Conservation (phyloP, 2,329 filamentous ascomycete species). For the Mariannaea elegans region DNA sequence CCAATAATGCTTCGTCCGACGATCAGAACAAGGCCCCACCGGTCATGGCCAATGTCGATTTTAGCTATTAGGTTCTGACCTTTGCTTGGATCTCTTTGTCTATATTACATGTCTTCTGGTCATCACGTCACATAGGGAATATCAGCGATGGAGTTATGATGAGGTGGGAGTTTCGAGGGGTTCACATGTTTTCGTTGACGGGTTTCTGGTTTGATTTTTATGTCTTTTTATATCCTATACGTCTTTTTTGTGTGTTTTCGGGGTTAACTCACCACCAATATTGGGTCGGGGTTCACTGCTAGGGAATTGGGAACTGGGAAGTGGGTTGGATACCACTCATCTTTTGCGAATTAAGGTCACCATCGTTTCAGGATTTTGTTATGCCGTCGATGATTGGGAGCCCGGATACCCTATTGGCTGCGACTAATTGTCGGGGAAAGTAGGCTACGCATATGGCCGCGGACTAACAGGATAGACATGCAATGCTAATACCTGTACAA, state of each 20-base stretch:
- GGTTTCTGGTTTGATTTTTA: slow-evolving; percentile 20
- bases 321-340: slow-evolving; percentile 33
- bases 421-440: slow-evolving; percentile 37
- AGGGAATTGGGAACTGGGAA: slow-evolving; percentile 25
- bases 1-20: slow-evolving; percentile 45
- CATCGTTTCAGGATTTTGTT: slow-evolving; percentile 33
- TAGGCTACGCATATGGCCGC: slow-evolving; percentile 23
- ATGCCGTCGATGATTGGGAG: slow-evolving; percentile 40
- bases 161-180: slow-evolving; percentile 39
- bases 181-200: slow-evolving; percentile 25
- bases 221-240: slow-evolving; percentile 20
- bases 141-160: slow-evolving; percentile 47
- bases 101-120: slow-evolving; percentile 38
- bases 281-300: slow-evolving; percentile 22
- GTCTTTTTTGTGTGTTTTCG: slow-evolving; percentile 24
- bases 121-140: slow-evolving; percentile 42
- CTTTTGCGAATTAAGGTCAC: slow-evolving; percentile 26
- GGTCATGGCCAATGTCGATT: slow-evolving; percentile 68
- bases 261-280: slow-evolving; percentile 27
- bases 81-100: slow-evolving; percentile 33
- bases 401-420: slow-evolving; percentile 40
- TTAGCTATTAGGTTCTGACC: slow-evolving; percentile 62
- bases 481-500: slow-evolving; percentile 19
- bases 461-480: slow-evolving; percentile 28
- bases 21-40: slow-evolving; percentile 61